Percentiles rank a stretch among this genome's conserved stretches.
Evolutionary conservation across 2,329 filamentous ascomycete species (phyloP).

Genomic region (Nectriaceae sp.): DNA sequence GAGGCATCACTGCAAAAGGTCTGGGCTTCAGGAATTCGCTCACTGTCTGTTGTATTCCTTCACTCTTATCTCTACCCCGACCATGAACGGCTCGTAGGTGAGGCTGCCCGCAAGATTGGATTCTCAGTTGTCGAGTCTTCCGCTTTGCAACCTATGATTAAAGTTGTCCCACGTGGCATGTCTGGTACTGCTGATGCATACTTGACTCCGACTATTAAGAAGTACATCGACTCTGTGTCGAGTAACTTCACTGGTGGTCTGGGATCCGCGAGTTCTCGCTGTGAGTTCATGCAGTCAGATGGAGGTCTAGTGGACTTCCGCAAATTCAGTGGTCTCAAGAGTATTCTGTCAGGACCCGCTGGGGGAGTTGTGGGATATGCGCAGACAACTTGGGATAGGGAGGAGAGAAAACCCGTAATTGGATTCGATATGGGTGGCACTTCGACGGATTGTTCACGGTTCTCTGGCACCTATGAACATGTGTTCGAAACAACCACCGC

Average conservation of each 20-base stretch:
- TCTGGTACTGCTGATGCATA: conserved; percentile 45
- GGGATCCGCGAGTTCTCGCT: conserved; percentile 21
- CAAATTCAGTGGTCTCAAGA: conserved; percentile 68
- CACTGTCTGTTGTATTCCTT: conserved; percentile 63
- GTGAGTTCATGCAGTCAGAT: conserved; percentile 50
- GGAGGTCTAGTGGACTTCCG: conserved; percentile 55
- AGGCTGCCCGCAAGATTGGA: conserved; percentile 41
- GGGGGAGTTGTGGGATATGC: conserved; percentile 78
- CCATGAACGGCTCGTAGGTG: conserved; percentile 47
- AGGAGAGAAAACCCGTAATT: conserved; percentile 69
- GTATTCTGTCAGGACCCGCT: conserved; percentile 74
- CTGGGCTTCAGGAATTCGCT: conserved; percentile 58
- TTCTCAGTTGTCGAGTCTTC: conserved; percentile 33
- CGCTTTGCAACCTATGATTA: conserved; percentile 37
- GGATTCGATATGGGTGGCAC: conserved; percentile 77
- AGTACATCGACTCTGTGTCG: conserved; percentile 32
- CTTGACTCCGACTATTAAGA: conserved; percentile 39
- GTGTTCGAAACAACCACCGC: conserved; percentile 76
- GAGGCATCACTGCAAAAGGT: conserved; percentile 58
- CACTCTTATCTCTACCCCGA: conserved; percentile 66
- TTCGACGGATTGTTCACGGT: conserved; percentile 72
- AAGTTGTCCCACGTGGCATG: conserved; percentile 42
- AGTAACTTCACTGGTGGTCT: conserved; percentile 36
- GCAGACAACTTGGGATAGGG: conserved; percentile 68
- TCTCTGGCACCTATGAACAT: conserved; percentile 49